Conservation (phyloP, 2,329 filamentous ascomycete species). For the Sporothrix brasiliensis region DNA sequence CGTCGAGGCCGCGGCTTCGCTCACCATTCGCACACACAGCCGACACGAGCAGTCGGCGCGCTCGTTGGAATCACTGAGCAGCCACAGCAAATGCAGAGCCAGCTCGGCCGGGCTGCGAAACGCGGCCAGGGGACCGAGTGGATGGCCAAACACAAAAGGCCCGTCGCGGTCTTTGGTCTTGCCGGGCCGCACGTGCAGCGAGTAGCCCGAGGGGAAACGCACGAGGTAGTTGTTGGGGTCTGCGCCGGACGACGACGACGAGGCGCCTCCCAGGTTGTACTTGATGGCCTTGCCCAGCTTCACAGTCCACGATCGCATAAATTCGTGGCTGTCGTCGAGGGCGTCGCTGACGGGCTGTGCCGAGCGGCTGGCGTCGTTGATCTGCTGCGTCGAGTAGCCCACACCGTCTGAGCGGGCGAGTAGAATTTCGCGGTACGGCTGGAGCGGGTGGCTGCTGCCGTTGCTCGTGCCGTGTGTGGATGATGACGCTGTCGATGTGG, state of each 20-base stretch:
- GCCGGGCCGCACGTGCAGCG: slow-evolving; percentile 35
- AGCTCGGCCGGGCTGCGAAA: slow-evolving; percentile 60
- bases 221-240: slow-evolving; percentile 36
- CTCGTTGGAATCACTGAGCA: slow-evolving; percentile 52
- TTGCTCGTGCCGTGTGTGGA: background rate
- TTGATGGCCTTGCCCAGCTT: slow-evolving; percentile 38
- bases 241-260: background rate
- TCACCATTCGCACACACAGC: slow-evolving; percentile 47
- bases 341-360: slow-evolving; percentile 34
- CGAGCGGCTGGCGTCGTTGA: slow-evolving; percentile 37
- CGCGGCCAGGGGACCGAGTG: slow-evolving; percentile 35
- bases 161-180: slow-evolving; percentile 64
- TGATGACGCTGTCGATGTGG: background rate
- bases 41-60: slow-evolving; percentile 56
- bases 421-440: slow-evolving; percentile 35
- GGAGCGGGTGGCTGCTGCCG: slow-evolving; percentile 19
- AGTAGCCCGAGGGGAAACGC: slow-evolving; percentile 36
- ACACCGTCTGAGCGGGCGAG: slow-evolving; percentile 36
- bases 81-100: slow-evolving; percentile 56
- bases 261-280: slow-evolving; percentile 36
- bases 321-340: slow-evolving; percentile 34
- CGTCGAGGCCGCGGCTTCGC: slow-evolving; percentile 25
- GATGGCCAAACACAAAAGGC: slow-evolving; percentile 37
- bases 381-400: slow-evolving; percentile 36
- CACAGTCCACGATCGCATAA: slow-evolving; percentile 36